Conservation (phyloP, 1,139 yeast genomes). For the Magnusiomyces clavatus region DNA sequence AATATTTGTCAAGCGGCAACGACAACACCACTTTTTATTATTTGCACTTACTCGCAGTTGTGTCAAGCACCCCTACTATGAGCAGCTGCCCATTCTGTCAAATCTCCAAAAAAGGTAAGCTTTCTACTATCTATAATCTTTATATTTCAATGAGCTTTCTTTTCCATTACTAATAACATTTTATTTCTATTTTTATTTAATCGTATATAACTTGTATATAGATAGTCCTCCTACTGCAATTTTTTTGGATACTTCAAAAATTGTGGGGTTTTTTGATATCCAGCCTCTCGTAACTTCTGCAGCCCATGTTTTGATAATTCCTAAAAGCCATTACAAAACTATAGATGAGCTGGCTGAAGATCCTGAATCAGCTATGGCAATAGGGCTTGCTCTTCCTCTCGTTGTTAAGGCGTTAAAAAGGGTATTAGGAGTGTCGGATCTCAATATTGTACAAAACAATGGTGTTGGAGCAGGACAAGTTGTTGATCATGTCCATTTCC, state of each 20-base stretch:
- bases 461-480: constrained; percentile 83
- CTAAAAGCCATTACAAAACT: constrained; percentile 75
- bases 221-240: constrained; percentile 15
- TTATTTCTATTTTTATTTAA: no score
- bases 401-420: constrained; percentile 40
- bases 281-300: constrained; percentile 52
- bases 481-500: constrained; percentile 89
- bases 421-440: constrained; percentile 45
- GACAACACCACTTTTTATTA: no score
- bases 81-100: constrained; percentile 23
- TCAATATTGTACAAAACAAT: constrained; percentile 77
- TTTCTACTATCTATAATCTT: no score
- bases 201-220: no score
- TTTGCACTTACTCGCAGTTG: no score
- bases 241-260: constrained; percentile 23
- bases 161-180: not conserved
- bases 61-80: no score
- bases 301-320: constrained; percentile 73
- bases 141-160: not conserved
- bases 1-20: no score
- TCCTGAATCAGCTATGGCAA: constrained; percentile 51
- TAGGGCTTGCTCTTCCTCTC: constrained; percentile 62
- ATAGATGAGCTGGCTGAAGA: constrained; percentile 76
- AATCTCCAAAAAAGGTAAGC: constrained; percentile 14
- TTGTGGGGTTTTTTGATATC: constrained; percentile 62